These are phyloP conservation scores for Xylaria sp. DNA, from an alignment of 2,329 filamentous ascomycete species.

Conservation along the genomic window DNA sequence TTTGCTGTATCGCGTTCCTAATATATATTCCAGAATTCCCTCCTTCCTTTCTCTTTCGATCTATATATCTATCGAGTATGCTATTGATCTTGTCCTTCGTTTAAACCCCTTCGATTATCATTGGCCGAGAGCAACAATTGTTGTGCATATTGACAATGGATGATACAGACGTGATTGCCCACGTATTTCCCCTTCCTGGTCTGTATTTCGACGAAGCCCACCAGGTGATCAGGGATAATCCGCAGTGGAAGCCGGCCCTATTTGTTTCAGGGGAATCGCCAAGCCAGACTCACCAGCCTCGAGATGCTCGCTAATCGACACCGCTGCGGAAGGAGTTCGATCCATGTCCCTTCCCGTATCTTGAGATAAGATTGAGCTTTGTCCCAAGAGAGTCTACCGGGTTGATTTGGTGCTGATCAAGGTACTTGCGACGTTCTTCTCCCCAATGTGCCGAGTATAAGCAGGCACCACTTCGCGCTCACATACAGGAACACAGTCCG, in stretches of 20 bases:
- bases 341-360: not conserved
- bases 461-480: constrained; percentile 16
- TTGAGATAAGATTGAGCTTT: constrained; percentile 13
- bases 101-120: not conserved
- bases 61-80: not conserved
- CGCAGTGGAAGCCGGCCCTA: not conserved
- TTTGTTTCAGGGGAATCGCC: not conserved
- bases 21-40: too few relatives aligned
- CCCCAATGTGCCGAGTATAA: not conserved
- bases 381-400: not conserved
- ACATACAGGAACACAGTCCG: constrained; percentile 3
- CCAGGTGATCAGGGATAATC: not conserved
- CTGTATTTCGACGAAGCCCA: not conserved
- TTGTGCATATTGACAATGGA: not conserved
- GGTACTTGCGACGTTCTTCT: constrained; percentile 1
- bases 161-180: not conserved
- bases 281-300: not conserved
- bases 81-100: not conserved
- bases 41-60: too few relatives aligned
- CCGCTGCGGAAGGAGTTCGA: not conserved
- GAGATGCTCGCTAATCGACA: not conserved
- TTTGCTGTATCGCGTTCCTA: too few relatives aligned
- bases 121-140: not conserved
- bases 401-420: constrained; percentile 1
- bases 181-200: not conserved